Evolutionary conservation across 2,329 filamentous ascomycete genomes (phyloP), one percentile per base, ranked within the genome.

Genomic region (Plectosphaerella cucumerina): DNA sequence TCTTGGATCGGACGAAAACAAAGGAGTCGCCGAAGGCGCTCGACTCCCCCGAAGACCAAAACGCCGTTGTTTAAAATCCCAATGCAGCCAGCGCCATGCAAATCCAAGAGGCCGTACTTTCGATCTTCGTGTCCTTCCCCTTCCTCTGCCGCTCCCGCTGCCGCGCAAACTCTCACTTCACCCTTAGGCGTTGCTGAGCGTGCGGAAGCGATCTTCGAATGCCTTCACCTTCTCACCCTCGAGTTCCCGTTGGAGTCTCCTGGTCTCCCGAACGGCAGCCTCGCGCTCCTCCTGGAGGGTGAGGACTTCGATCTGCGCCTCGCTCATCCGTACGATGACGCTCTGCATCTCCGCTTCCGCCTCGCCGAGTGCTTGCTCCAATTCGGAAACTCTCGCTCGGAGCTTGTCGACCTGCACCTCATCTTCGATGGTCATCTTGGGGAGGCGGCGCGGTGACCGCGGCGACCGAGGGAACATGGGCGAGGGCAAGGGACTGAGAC

Each of bases 241-340:
- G 53, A 93, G 80, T 56, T 84, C 74, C 50, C 76, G 78, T 65
- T 91, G 85, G 47, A 94, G 75, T 62, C 75, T 80, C 60, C 82
- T 78, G 52, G 89, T 91, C 66, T 87, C 81, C 47, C 83, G 80
- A 60, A 89, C 80, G 20, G 89, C 88, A 58, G 86, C 83, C 62
- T 94, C 89, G 60, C 83, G 79, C 67, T 87, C 82, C 58, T 83
- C 82, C 66, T 92, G 89, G 45, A 95, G 75, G 64, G 90, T 86
- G 60, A 88, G 83, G 44, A 94, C 89, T 69, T 92, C 87, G 56
- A 93, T 88, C 71, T 94, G 89, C 22, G 89, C 87, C 59, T 77
- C 75, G 70, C 89, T 92, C 85, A 95, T 93, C 60, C 83, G 80
- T 53, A 84, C 78, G 15, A 94, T 85, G 6, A 94, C 89, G 62